phyloP scores from a whole-genome alignment of 2,329 filamentous ascomycete species.

The Herpomyces periplanetae region DNA sequence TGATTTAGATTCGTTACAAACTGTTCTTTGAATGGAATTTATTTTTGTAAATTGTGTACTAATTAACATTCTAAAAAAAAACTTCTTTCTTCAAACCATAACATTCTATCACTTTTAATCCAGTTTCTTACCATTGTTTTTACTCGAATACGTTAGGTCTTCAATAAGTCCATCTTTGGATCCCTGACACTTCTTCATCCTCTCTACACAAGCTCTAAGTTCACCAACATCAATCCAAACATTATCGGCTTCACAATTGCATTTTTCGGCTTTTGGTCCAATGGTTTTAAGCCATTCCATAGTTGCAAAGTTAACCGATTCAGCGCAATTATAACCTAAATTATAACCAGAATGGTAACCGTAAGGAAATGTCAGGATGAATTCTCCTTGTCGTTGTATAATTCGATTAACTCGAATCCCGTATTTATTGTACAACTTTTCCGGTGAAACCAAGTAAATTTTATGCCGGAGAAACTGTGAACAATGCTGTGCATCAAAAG shows the following conservation, averaged over 20 bases:
- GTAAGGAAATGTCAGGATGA: slow-evolving; percentile 91
- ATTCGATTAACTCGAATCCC: slow-evolving; percentile 86
- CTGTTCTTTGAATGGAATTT: too few relatives aligned
- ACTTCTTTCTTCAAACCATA: too few relatives aligned
- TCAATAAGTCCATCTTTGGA: too few relatives aligned
- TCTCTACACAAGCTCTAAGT: too few relatives aligned
- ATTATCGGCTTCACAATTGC: slow-evolving; percentile 80
- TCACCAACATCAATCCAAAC: slow-evolving; percentile 94
- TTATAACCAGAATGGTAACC: slow-evolving; percentile 97
- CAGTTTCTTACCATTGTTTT: too few relatives aligned
- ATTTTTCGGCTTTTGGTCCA: slow-evolving; percentile 79
- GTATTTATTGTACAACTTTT: slow-evolving; percentile 46
- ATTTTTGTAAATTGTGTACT: too few relatives aligned
- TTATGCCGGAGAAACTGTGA: slow-evolving; percentile 90
- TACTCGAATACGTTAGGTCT: too few relatives aligned
- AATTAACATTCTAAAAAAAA: too few relatives aligned
- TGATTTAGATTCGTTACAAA: too few relatives aligned
- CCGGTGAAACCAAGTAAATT: slow-evolving; percentile 76
- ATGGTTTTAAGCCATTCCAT: slow-evolving; percentile 85
- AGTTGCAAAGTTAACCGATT: slow-evolving; percentile 89
- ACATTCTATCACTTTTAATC: too few relatives aligned
- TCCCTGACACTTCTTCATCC: too few relatives aligned
- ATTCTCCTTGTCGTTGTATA: slow-evolving; percentile 81
- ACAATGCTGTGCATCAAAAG: slow-evolving; percentile 70
- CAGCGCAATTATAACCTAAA: slow-evolving; percentile 86